phyloP scores from a whole-genome alignment of 139 green algal genomes.

The Micractinium conductrix region DNA sequence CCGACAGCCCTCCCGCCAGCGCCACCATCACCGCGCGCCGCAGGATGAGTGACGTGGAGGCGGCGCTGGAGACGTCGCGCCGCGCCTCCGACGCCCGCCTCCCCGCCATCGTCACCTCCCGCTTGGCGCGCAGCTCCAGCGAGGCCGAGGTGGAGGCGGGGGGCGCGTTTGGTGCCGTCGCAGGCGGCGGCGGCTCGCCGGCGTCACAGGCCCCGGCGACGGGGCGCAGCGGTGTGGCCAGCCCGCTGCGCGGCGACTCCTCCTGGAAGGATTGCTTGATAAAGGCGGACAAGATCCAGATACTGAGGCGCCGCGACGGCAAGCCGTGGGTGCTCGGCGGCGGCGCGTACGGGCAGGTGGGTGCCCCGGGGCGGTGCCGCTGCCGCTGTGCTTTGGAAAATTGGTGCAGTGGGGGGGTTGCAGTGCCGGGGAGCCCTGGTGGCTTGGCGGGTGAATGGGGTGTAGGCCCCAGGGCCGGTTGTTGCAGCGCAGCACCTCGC shows the following conservation, averaged over 20 bases:
- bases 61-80: not conserved
- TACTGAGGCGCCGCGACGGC: constrained; percentile 32
- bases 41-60: constrained; percentile 8
- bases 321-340: constrained; percentile 41
- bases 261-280: constrained; percentile 36
- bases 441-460: no score
- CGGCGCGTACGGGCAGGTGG: constrained; percentile 41
- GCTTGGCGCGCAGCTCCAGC: not conserved
- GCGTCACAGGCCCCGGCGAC: not conserved
- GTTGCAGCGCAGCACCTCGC: no score
- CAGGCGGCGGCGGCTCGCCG: not conserved
- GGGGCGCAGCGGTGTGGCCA: not conserved
- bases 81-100: not conserved
- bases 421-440: no score
- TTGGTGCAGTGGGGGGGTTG: no score
- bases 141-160: not conserved
- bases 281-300: constrained; percentile 22
- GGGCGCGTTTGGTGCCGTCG: no score
- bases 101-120: constrained; percentile 25
- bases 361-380: not conserved
- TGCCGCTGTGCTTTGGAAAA: no score
- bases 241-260: not conserved
- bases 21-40: no score
- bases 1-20: no score
- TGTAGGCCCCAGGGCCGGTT: no score